Evolutionary conservation across 2,329 filamentous ascomycete species (phyloP).

Genomic region (Domatiomyces globalis): DNA sequence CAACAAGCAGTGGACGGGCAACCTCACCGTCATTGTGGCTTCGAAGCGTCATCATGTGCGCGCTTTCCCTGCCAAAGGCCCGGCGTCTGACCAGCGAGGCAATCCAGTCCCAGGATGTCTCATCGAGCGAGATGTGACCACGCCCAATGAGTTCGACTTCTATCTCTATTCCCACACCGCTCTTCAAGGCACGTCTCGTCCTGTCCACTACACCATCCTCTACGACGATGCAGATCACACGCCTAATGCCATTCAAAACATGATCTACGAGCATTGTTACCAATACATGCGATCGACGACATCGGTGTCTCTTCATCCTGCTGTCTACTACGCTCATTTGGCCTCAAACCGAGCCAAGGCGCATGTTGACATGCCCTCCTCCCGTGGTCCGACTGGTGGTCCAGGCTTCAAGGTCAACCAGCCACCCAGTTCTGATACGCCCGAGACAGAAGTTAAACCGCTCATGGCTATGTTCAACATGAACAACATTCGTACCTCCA

Average conservation of each 20-base stretch:
- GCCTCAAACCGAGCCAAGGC: conserved; percentile 65
- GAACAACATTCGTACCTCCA: conserved; percentile 18
- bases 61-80: conserved; percentile 59
- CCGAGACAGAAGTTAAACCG: conserved; percentile 20
- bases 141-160: conserved; percentile 83
- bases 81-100: conserved; percentile 54
- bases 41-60: conserved; percentile 91
- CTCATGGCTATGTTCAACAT: conserved; percentile 24
- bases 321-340: conserved; percentile 91
- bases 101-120: conserved; percentile 79
- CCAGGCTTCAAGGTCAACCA: conserved; percentile 23
- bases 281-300: conserved; percentile 87
- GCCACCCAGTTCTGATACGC: conserved; percentile 19
- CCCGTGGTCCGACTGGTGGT: conserved; percentile 28
- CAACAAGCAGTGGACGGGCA: conserved; percentile 34
- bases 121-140: conserved; percentile 78
- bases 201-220: conserved; percentile 83
- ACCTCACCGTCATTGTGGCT: conserved; percentile 74
- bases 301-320: conserved; percentile 72
- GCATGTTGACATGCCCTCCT: conserved; percentile 46
- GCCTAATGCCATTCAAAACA: conserved; percentile 59
- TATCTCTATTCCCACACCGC: conserved; percentile 59
- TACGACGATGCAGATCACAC: conserved; percentile 60
- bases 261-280: conserved; percentile 92
- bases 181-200: conserved; percentile 85